Conservation (phyloP, 2,329 filamentous ascomycete species). For the Phialophora tarda region DNA sequence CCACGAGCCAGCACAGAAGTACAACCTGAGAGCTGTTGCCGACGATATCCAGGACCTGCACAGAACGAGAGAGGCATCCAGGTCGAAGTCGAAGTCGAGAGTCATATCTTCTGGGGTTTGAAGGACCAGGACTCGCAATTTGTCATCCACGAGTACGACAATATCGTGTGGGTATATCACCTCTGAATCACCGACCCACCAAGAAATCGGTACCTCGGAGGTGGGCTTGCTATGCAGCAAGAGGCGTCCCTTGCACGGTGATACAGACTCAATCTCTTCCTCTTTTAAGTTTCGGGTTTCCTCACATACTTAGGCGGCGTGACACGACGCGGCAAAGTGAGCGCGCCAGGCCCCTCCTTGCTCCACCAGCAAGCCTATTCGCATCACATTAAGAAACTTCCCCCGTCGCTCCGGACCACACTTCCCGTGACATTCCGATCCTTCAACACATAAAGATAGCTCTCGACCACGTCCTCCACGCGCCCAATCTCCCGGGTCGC, state of each 20-base stretch:
- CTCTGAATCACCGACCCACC: too few species aligned
- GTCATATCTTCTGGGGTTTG: background rate
- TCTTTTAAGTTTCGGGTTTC: too few species aligned
- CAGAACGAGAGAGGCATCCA: slow-evolving; percentile 1
- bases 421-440: slow-evolving; percentile 50
- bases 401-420: slow-evolving; percentile 47
- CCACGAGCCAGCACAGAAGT: slow-evolving; percentile 20
- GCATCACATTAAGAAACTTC: slow-evolving; percentile 40
- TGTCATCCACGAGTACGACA: too few species aligned
- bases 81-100: background rate
- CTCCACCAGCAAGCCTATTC: background rate
- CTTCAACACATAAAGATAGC: slow-evolving; percentile 54
- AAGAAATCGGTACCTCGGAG: too few species aligned
- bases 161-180: too few species aligned
- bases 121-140: background rate
- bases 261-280: too few species aligned
- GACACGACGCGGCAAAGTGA: background rate
- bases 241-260: too few species aligned
- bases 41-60: slow-evolving; percentile 8
- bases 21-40: slow-evolving; percentile 16
- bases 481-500: slow-evolving; percentile 42
- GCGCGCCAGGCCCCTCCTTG: background rate
- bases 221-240: background rate
- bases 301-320: too few species aligned
- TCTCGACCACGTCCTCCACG: slow-evolving; percentile 52